These are phyloP conservation scores for Aureoboletus auriporus DNA, from an alignment of 768 basidiomycete genomes.

Conservation along the genomic window DNA sequence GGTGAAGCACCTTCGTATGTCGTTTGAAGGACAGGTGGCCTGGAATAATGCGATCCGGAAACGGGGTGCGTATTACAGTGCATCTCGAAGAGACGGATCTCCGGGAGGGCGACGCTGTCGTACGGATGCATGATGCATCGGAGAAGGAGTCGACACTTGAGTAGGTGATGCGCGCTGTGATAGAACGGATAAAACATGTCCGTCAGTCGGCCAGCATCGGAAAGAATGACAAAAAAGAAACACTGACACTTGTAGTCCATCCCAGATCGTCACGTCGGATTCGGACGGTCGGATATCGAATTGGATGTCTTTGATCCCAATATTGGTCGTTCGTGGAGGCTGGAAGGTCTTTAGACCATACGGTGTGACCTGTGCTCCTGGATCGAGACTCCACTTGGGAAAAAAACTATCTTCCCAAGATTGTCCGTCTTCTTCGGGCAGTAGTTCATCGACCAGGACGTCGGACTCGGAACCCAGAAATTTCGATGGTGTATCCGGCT, in stretches of 20 bases:
- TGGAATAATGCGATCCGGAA: background rate
- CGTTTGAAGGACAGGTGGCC: slow-evolving; percentile 7
- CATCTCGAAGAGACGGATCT: slow-evolving; percentile 16
- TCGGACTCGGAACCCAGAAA: background rate
- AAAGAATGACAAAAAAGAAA: background rate
- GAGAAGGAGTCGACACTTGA: slow-evolving; percentile 24
- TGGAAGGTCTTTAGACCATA: background rate
- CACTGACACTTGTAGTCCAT: slow-evolving; percentile 18
- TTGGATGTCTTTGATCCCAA: slow-evolving; percentile 8
- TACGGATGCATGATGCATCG: slow-evolving; percentile 14
- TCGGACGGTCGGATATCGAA: slow-evolving; percentile 12
- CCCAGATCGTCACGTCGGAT: slow-evolving; percentile 24
- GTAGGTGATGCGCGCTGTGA: slow-evolving; percentile 15
- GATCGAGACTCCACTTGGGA: background rate
- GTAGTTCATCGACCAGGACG: background rate
- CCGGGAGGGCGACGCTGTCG: slow-evolving; percentile 5
- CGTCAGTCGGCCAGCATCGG: background rate
- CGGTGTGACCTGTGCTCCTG: background rate
- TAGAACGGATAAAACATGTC: background rate
- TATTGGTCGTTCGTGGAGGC: background rate
- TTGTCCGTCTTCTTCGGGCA: background rate
- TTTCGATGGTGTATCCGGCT: background rate
- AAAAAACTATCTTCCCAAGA: background rate
- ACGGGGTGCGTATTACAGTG: slow-evolving; percentile 14
- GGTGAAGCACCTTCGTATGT: slow-evolving; percentile 15